A percentile compares a stretch with the other conserved stretches of the same genome.
phyloP scores from a whole-genome alignment of 495 filamentous ascomycete species.

The Articulospora tetracladia region DNA sequence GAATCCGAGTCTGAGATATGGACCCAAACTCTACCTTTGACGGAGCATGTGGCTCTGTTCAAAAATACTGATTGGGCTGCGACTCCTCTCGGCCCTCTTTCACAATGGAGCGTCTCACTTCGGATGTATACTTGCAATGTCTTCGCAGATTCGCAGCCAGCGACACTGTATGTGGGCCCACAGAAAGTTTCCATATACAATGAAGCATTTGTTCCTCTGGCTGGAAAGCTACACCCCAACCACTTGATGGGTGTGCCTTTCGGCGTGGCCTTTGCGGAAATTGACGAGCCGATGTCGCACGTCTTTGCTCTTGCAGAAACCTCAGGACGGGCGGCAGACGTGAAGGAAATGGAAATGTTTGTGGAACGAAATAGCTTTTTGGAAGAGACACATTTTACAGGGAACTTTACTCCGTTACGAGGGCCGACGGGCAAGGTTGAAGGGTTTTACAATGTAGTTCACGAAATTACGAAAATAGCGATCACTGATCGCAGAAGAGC shows the following conservation, averaged over 20 bases:
- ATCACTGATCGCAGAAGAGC: slow-evolving; percentile 10
- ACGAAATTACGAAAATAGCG: slow-evolving; percentile 11
- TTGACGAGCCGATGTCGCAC: slow-evolving; percentile 52
- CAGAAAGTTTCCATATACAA: slow-evolving; percentile 17
- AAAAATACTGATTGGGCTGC: slow-evolving; percentile 9
- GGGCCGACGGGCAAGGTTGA: slow-evolving; percentile 8
- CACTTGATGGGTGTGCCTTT: slow-evolving; percentile 12
- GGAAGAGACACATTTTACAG: slow-evolving; percentile 20
- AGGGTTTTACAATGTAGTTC: slow-evolving; percentile 11
- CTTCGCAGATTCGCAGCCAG: slow-evolving; percentile 12
- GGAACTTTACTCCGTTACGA: slow-evolving; percentile 10
- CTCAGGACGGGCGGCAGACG: slow-evolving; percentile 3
- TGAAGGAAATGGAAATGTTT: slow-evolving; percentile 11
- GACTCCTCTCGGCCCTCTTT: slow-evolving; percentile 6
- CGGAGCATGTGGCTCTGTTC: slow-evolving; percentile 14
- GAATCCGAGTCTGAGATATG: slow-evolving; percentile 4
- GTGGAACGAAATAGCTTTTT: slow-evolving; percentile 10
- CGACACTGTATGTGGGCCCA: slow-evolving; percentile 13
- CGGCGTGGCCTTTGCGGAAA: slow-evolving; percentile 4
- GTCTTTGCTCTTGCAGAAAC: slow-evolving; percentile 24
- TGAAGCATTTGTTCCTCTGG: slow-evolving; percentile 11
- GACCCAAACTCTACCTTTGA: slow-evolving; percentile 7
- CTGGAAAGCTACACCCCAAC: slow-evolving; percentile 13
- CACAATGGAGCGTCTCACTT: slow-evolving; percentile 3
- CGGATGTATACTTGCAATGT: slow-evolving; percentile 4